Evolutionary conservation across 805 yeast species (phyloP), one percentile per base, ranked within the genome.

Genomic region (Candida parachauliodes): DNA sequence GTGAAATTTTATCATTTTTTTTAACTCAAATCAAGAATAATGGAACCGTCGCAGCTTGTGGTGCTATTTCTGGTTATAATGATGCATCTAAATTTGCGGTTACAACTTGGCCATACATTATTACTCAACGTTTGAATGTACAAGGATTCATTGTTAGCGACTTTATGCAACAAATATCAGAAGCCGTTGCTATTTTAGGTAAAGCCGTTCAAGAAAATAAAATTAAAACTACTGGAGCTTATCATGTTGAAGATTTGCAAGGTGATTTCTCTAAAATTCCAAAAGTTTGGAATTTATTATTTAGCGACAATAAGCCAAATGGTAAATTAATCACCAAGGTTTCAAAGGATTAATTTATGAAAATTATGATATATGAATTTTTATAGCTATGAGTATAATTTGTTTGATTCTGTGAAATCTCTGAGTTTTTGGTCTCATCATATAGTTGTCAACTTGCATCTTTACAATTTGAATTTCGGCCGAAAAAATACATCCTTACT

Each of bases 31-130:
- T 68, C 40, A 74, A 65, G 44, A 54, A 52, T 6, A 54, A 51
- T 27, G 79, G 77, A 29, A 59, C 54, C 24, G 59, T 81, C 28
- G 52, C 78, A 38, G 79, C 77, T n/a, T 77, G 83, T 59, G 87
- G 87, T 44, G 68, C 79, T 10, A 77, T 81, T 43, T 58, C 83
- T 22, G 75, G 76, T 34, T 80, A 79, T 55, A 75, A 78, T 50
- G 72, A 72, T 43, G 41, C 47, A 9, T 49, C 50, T 8, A 60
- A 62, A 36, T 49, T 55, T 15, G 59, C 51, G 1, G 65, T 76
- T 48, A 55, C 56, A 24, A 63, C 59, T 36, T 74, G 75, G 62
- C 42, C 55, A 10, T 45, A 57, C 34, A 68, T 80, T 27, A 66
- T 78, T 44, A 59, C 66, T 28, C 75, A 68, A 51, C 68, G 83